Conservation (phyloP, 352 stramenopile genomes). For the Bremia lactucae region DNA sequence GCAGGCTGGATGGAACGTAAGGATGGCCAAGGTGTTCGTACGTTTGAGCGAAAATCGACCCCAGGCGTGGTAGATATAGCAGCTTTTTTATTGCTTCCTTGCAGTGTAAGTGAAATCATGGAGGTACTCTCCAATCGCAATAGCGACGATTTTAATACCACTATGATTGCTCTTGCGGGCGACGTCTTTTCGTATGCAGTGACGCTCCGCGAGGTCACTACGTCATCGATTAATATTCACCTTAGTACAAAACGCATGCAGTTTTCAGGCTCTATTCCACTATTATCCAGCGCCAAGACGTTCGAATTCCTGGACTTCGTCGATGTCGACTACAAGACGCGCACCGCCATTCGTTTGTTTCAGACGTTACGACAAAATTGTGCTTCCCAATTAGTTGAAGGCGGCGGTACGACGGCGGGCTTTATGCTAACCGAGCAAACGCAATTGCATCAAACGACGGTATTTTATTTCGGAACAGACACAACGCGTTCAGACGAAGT, state of each 20-base stretch:
- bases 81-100: constrained; percentile 15
- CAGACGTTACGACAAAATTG: constrained; percentile 15
- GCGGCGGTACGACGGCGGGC: constrained; percentile 17
- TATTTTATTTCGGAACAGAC: constrained; percentile 26
- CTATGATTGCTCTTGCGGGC: constrained; percentile 24
- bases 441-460: constrained; percentile 15
- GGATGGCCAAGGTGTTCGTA: constrained; percentile 17
- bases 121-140: constrained; percentile 22
- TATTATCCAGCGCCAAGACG: constrained; percentile 20
- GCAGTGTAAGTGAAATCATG: constrained; percentile 20
- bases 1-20: constrained; percentile 23
- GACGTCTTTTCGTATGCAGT: constrained; percentile 27
- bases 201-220: constrained; percentile 20
- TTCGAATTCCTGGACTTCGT: constrained; percentile 27
- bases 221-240: constrained; percentile 4
- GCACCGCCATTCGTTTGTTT: constrained; percentile 18
- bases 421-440: constrained; percentile 18
- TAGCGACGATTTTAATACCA: constrained; percentile 31
- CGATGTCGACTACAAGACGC: constrained; percentile 14
- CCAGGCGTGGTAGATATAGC: constrained; percentile 11
- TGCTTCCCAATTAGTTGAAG: constrained; percentile 14
- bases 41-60: constrained; percentile 18
- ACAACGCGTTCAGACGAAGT: neutral
- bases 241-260: constrained; percentile 24
- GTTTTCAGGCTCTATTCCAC: constrained; percentile 17